Conservation (phyloP, 2,329 filamentous ascomycete genomes). For the Penicillium glabrum region DNA sequence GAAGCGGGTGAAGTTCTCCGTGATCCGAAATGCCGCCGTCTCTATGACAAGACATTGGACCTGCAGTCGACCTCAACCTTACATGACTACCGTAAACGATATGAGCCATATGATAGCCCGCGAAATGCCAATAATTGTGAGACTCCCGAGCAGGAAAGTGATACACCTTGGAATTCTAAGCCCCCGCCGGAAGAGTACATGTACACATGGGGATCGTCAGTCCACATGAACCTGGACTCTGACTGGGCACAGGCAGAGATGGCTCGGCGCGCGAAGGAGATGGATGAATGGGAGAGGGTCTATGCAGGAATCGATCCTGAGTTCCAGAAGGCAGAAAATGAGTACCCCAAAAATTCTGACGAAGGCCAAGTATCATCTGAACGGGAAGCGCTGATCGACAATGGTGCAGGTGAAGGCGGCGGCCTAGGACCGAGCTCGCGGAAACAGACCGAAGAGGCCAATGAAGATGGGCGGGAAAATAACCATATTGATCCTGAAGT, state of each 20-base stretch:
- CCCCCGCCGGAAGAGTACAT: slow-evolving; percentile 18
- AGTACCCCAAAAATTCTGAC: not conserved
- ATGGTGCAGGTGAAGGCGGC: not conserved
- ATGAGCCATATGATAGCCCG: not conserved
- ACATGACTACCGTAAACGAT: not conserved
- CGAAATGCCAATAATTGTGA: not conserved
- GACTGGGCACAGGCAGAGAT: slow-evolving; percentile 21
- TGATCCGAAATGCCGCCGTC: slow-evolving; percentile 22
- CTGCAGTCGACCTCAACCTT: not conserved
- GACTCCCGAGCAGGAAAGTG: not conserved
- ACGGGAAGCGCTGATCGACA: not conserved
- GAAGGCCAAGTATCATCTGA: not conserved
- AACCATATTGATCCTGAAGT: not conserved
- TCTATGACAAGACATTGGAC: slow-evolving; percentile 21
- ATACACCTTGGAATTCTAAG: not conserved
- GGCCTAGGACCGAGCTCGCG: too few relatives aligned
- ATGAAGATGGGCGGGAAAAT: not conserved
- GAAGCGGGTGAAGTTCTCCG: slow-evolving; percentile 36
- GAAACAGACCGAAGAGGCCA: too few relatives aligned
- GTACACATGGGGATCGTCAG: slow-evolving; percentile 30
- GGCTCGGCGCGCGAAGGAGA: slow-evolving; percentile 4
- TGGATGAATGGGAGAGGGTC: slow-evolving; percentile 8
- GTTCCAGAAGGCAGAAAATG: not conserved
- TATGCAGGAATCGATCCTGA: slow-evolving; percentile 7
- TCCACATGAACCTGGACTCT: slow-evolving; percentile 31